Evolutionary conservation across 2,329 filamentous ascomycete species (phyloP).

Genomic region (Sporothrix luriei): DNA sequence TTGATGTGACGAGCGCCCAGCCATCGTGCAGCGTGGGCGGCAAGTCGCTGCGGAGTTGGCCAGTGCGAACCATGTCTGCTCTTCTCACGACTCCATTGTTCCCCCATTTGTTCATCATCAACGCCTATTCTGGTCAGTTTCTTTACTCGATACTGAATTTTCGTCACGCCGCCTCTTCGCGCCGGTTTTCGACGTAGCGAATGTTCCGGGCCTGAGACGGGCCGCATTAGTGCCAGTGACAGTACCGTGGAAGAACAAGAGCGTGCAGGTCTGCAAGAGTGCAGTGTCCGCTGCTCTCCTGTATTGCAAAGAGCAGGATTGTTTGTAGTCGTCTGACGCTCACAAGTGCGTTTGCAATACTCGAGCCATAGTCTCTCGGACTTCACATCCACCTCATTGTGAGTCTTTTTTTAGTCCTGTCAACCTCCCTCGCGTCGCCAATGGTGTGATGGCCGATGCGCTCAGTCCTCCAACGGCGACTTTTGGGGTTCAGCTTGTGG

Average conservation of each 20-base stretch:
- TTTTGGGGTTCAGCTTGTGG: not conserved
- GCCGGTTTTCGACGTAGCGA: slow-evolving; percentile 4
- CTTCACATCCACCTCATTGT: not conserved
- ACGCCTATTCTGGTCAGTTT: slow-evolving; percentile 5
- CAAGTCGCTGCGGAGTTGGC: slow-evolving; percentile 42
- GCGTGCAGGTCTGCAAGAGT: not conserved
- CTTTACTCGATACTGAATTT: slow-evolving; percentile 1
- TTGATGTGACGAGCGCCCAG: slow-evolving; percentile 47
- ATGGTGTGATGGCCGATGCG: slow-evolving; percentile 15
- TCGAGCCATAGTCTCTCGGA: not conserved
- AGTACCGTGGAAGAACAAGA: not conserved
- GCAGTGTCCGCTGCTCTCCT: not conserved
- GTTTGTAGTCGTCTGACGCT: not conserved
- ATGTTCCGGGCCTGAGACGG: slow-evolving; percentile 31
- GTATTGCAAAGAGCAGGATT: not conserved
- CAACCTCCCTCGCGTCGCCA: slow-evolving; percentile 7
- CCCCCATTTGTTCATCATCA: not conserved
- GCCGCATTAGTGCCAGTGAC: slow-evolving; percentile 29
- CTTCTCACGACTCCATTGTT: not conserved
- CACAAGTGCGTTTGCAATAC: not conserved
- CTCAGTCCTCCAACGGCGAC: not conserved
- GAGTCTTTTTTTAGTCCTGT: slow-evolving; percentile 25
- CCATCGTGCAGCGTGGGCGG: slow-evolving; percentile 48
- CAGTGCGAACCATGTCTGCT: slow-evolving; percentile 12
- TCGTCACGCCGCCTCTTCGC: slow-evolving; percentile 26